Percentiles rank a stretch among this genome's conserved stretches.
phyloP scores from a whole-genome alignment of 768 basidiomycete species.

The Gyrodon lividus region DNA sequence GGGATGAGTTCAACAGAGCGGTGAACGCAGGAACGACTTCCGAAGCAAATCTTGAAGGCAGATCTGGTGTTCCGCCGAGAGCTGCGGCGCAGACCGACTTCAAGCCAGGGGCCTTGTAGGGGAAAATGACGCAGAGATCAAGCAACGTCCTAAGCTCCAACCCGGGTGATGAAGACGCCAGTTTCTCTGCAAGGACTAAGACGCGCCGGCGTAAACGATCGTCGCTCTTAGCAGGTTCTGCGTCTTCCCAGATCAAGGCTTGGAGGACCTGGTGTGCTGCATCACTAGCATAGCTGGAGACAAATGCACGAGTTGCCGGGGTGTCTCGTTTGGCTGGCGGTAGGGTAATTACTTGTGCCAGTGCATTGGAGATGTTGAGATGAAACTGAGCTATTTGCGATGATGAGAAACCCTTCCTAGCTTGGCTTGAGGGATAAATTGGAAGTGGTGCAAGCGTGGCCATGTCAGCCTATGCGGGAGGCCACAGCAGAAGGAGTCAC shows the following conservation, averaged over 20 bases:
- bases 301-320: conserved; percentile 44
- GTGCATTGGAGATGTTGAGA: conserved; percentile 43
- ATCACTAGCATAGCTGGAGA: conserved; percentile 60
- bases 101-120: conserved; percentile 43
- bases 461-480: conserved; percentile 19
- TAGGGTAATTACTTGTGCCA: conserved; percentile 48
- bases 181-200: conserved; percentile 55
- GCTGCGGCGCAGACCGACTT: conserved; percentile 45
- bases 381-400: conserved; percentile 53
- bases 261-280: conserved; percentile 52
- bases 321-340: conserved; percentile 48
- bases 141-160: conserved; percentile 57
- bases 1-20: conserved; percentile 41
- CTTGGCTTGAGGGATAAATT: conserved; percentile 50
- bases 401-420: conserved; percentile 48
- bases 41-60: conserved; percentile 34
- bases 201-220: conserved; percentile 46
- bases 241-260: conserved; percentile 55
- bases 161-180: conserved; percentile 39
- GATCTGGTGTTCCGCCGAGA: conserved; percentile 31
- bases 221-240: conserved; percentile 35
- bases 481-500: neutral
- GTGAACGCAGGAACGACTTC: conserved; percentile 62
- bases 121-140: conserved; percentile 62
- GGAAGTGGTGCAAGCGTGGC: conserved; percentile 41